A percentile compares a stretch with the other conserved stretches of the same genome.
Conservation (phyloP, 257 asterid genomes). For the Solanum habrochaites region DNA sequence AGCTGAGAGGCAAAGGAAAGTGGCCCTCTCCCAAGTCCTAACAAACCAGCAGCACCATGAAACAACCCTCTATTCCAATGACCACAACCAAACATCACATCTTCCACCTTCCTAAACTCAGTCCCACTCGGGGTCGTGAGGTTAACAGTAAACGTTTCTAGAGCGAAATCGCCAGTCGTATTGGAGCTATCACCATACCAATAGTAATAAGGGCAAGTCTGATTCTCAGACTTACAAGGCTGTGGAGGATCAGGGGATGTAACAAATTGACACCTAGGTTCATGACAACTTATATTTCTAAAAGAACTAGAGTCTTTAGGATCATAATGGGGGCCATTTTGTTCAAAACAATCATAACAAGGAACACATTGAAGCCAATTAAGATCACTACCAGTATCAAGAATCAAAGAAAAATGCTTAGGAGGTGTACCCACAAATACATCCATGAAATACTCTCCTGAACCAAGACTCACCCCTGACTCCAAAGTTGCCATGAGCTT, state of each 20-base stretch:
- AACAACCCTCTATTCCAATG: conserved; percentile 93
- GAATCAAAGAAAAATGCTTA: conserved; percentile 65
- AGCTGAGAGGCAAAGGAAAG: conserved; percentile 77
- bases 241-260: conserved; percentile 67
- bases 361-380: conserved; percentile 94
- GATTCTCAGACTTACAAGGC: conserved; percentile 30
- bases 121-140: conserved; percentile 39
- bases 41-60: conserved; percentile 89
- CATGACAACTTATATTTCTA: conserved; percentile 48
- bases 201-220: conserved; percentile 74
- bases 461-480: conserved; percentile 49
- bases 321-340: conserved; percentile 56
- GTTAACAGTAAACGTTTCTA: conserved; percentile 77
- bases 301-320: conserved; percentile 48
- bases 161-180: conserved; percentile 78
- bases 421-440: conserved; percentile 89
- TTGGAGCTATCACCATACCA: conserved; percentile 97
- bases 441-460: conserved; percentile 82
- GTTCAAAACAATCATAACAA: conserved; percentile 81
- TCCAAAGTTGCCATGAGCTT: conserved; percentile 69
- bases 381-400: conserved; percentile 91
- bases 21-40: conserved; percentile 79
- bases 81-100: conserved; percentile 93
- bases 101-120: conserved; percentile 44
- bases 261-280: conserved; percentile 59